phyloP scores from a whole-genome alignment of 805 yeast species.

The Saccharomycopsis schoenii region DNA sequence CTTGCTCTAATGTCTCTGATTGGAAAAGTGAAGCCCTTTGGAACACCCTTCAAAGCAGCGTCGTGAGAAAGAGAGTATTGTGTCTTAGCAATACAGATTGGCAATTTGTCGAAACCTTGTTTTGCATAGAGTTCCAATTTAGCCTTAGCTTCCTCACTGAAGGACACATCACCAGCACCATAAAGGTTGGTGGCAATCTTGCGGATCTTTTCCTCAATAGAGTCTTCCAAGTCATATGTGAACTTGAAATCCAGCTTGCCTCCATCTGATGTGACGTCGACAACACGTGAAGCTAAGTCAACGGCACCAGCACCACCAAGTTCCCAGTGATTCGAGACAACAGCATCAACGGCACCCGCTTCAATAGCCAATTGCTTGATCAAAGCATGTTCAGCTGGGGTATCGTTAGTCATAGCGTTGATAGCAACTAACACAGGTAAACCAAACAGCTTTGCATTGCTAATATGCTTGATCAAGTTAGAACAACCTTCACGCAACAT shows the following conservation, averaged over 20 bases:
- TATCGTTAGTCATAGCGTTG: slow-evolving; percentile 67
- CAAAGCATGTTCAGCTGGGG: slow-evolving; percentile 57
- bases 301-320: slow-evolving; percentile 79
- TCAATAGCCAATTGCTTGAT: slow-evolving; percentile 57
- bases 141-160: slow-evolving; percentile 57
- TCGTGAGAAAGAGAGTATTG: slow-evolving; percentile 81
- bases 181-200: slow-evolving; percentile 68
- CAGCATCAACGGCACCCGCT: slow-evolving; percentile 75
- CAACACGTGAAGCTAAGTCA: slow-evolving; percentile 61
- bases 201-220: slow-evolving; percentile 58
- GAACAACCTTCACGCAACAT: slow-evolving; percentile 61
- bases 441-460: slow-evolving; percentile 62
- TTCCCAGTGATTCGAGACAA: slow-evolving; percentile 79
- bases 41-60: slow-evolving; percentile 75
- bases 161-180: slow-evolving; percentile 66
- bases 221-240: slow-evolving; percentile 51
- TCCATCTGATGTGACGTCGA: slow-evolving; percentile 24
- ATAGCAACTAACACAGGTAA: slow-evolving; percentile 77
- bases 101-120: slow-evolving; percentile 71
- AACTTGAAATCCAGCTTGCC: slow-evolving; percentile 34
- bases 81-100: slow-evolving; percentile 79
- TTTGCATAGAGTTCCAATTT: slow-evolving; percentile 58
- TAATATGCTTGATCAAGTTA: slow-evolving; percentile 67
- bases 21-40: slow-evolving; percentile 70
- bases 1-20: slow-evolving; percentile 71